Percentiles rank a stretch among this genome's conserved stretches.
phyloP scores from a whole-genome alignment of 352 stramenopile genomes.

The Pythium insidiosum region DNA sequence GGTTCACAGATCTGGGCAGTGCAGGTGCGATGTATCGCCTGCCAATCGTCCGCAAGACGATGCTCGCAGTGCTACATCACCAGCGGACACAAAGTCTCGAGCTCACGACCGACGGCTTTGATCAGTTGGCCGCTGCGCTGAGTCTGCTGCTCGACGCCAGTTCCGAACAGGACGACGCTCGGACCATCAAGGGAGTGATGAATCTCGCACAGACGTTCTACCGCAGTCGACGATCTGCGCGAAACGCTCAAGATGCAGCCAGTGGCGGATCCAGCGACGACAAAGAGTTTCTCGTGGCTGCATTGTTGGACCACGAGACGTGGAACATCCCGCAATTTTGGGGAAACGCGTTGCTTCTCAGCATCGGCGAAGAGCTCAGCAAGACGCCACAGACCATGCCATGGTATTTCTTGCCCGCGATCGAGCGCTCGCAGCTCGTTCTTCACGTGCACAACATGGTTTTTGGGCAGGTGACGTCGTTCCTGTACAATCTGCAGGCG shows the following conservation, averaged over 20 bases:
- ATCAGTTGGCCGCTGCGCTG: slow-evolving; percentile 38
- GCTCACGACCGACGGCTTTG: slow-evolving; percentile 47
- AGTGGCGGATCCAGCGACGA: neutral
- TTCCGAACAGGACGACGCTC: slow-evolving; percentile 52
- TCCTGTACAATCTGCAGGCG: slow-evolving; percentile 67
- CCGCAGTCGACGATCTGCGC: too few species aligned
- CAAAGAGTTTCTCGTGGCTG: slow-evolving; percentile 55
- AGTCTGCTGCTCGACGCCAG: slow-evolving; percentile 58
- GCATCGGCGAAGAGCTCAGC: slow-evolving; percentile 71
- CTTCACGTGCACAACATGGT: slow-evolving; percentile 72
- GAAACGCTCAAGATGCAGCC: too few species aligned
- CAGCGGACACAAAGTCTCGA: slow-evolving; percentile 52
- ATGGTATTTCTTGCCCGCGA: slow-evolving; percentile 55
- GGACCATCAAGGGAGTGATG: slow-evolving; percentile 65
- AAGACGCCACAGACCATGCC: slow-evolving; percentile 48
- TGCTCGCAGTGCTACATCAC: slow-evolving; percentile 60
- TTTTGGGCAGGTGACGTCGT: slow-evolving; percentile 64
- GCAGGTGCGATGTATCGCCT: slow-evolving; percentile 65
- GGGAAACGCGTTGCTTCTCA: slow-evolving; percentile 65
- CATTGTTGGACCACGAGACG: slow-evolving; percentile 41
- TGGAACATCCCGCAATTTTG: slow-evolving; percentile 68
- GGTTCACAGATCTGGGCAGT: slow-evolving; percentile 55
- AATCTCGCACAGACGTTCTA: slow-evolving; percentile 86
- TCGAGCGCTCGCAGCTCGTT: slow-evolving; percentile 63
- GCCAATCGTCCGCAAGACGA: slow-evolving; percentile 45